These are phyloP conservation scores for Pyrenophora seminiperda DNA, from an alignment of 2,329 filamentous ascomycete genomes.

Conservation along the genomic window DNA sequence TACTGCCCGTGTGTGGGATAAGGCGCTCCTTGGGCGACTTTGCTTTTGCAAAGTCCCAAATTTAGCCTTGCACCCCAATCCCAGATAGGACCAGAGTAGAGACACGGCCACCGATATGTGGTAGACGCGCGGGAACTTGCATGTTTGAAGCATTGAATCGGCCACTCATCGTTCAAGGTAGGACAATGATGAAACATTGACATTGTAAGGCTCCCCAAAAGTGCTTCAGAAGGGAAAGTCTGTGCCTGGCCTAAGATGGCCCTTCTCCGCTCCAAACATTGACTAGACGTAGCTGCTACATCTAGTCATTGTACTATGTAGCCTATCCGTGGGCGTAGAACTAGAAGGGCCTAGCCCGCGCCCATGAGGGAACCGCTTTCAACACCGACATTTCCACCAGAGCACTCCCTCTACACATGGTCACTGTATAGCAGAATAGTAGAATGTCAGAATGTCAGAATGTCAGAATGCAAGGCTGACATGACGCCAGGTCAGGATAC, in stretches of 20 bases:
- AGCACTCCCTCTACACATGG: no score
- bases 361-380: neutral
- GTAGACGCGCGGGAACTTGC: slow-evolving; percentile 19
- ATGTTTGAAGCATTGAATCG: slow-evolving; percentile 9
- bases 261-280: neutral
- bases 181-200: slow-evolving; percentile 30
- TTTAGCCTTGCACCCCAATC: neutral
- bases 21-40: no score
- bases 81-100: neutral
- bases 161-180: slow-evolving; percentile 15
- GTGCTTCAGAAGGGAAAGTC: slow-evolving; percentile 5
- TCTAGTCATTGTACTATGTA: neutral
- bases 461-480: neutral
- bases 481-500: no score
- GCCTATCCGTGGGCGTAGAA: no score
- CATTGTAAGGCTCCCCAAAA: slow-evolving; percentile 20
- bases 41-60: neutral
- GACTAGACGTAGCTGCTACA: neutral
- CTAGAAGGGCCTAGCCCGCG: no score
- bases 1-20: neutral
- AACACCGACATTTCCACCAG: no score
- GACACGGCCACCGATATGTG: slow-evolving; percentile 1
- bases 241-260: neutral
- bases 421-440: no score
- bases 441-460: no score